These are phyloP conservation scores for Flaveria brownii DNA, from an alignment of 129 eudicot genomes.

Conservation along the genomic window DNA sequence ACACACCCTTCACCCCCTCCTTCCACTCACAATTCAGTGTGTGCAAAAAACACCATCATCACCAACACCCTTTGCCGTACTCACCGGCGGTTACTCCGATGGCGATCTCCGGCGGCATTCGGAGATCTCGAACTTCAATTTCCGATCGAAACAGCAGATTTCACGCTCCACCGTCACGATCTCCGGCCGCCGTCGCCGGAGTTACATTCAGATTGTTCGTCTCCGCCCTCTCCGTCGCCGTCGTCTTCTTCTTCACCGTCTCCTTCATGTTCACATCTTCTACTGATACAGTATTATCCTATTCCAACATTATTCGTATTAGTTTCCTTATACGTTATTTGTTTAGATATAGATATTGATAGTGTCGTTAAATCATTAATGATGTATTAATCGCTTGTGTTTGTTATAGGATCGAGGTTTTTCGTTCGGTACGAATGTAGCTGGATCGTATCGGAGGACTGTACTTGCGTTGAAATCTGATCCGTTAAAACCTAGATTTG, in stretches of 20 bases:
- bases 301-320: slow-evolving; percentile 41
- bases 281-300: slow-evolving; percentile 28
- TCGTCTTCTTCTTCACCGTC: slow-evolving; percentile 44
- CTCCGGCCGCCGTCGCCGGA: slow-evolving; percentile 19
- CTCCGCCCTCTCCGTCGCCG: slow-evolving; percentile 41
- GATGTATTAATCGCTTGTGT: slow-evolving; percentile 7
- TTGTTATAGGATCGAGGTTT: slow-evolving; percentile 36
- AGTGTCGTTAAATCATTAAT: slow-evolving; percentile 7
- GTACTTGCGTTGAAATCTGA: slow-evolving; percentile 78
- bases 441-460: slow-evolving; percentile 50
- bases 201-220: slow-evolving; percentile 43
- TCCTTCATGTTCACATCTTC: slow-evolving; percentile 47
- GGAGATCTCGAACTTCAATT: slow-evolving; percentile 41
- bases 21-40: slow-evolving; percentile 30
- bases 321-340: background rate
- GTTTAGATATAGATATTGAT: background rate
- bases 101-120: slow-evolving; percentile 43
- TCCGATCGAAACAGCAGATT: slow-evolving; percentile 18
- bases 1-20: slow-evolving; percentile 12
- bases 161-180: slow-evolving; percentile 22
- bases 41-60: background rate
- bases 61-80: slow-evolving; percentile 16
- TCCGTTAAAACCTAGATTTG: slow-evolving; percentile 79
- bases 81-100: slow-evolving; percentile 19
- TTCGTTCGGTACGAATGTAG: slow-evolving; percentile 32